Evolutionary conservation across 2,329 filamentous ascomycete genomes (phyloP).

Genomic region (Fusarium sororula): DNA sequence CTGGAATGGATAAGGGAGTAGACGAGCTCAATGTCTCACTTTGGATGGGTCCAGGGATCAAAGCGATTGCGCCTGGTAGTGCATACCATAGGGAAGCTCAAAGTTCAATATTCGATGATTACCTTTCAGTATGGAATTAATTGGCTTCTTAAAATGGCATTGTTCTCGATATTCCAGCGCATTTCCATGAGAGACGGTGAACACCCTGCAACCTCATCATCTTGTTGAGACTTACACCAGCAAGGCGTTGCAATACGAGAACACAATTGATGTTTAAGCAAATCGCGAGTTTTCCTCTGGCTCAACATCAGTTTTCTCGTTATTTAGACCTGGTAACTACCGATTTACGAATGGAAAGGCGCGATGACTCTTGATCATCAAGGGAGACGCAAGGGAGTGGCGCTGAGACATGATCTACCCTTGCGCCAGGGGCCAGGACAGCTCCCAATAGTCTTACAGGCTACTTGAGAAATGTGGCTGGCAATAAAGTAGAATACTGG

Average conservation of each 20-base stretch:
- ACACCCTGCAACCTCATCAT: background rate
- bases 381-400: slow-evolving; percentile 28
- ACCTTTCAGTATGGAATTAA: background rate
- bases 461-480: slow-evolving; percentile 10
- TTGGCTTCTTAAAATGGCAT: background rate
- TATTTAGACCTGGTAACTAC: background rate
- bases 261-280: background rate
- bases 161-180: no score
- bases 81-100: rapidly evolving
- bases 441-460: background rate
- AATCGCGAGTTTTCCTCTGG: rapidly evolving
- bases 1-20: slow-evolving; percentile 32
- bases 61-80: background rate
- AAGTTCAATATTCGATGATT: background rate
- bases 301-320: rapidly evolving
- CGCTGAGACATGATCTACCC: slow-evolving; percentile 29
- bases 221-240: no score
- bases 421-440: background rate
- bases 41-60: background rate
- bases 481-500: background rate
- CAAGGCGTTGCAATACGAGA: background rate
- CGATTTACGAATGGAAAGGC: background rate
- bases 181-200: background rate
- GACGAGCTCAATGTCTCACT: slow-evolving; percentile 31
- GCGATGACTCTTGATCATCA: background rate